Evolutionary conservation across 768 basidiomycete species (phyloP), one percentile per base, ranked within the genome.

Genomic region (Russula griseocarnosa): DNA sequence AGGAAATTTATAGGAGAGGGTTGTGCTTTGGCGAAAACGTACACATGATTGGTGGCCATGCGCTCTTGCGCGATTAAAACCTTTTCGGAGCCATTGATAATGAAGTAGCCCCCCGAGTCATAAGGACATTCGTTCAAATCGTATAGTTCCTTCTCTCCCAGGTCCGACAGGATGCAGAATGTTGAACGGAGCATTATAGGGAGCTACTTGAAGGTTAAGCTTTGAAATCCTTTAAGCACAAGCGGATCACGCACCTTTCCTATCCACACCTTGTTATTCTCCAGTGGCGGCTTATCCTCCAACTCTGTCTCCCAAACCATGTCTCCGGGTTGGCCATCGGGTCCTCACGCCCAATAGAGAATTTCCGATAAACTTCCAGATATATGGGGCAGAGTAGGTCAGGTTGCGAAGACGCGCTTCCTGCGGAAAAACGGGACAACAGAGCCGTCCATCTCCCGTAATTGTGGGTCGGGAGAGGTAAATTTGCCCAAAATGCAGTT

Each of bases 21-120:
- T 69, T 96, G 93, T 0, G 92, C 92, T 76, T 98, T 99, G 57
- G 95, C 94, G 71, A 99, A 99, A 58, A 98, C 94, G 76, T 98
- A 99, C 68, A 99, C 97, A 72, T 97, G 95, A 77, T 99, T 99
- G 26, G 94, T 95, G 11, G 97, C 96, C 95, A 98, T 98, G 58
- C 97, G 87, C 74, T 99, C 97, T 75, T 99, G 97, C 1, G 97
- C 97, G 74, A 99, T 99, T 66, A 99, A 81, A n/a, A 99, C 97
- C 76, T 99, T 99, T 74, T 99, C 97, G 3, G 97, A 98, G 14
- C 97, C 97, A 70, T 98, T 98, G 78, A 99, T 98, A 73, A 99
- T 93, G 75, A 99, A 99, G 74, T 99, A 99, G 55, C 97, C 97
- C 74, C 97, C 97, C 44, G 94, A 94, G 76, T 99, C 97, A 72